phyloP scores from a whole-genome alignment of 768 basidiomycete species.

The Termitomyces sp. region DNA sequence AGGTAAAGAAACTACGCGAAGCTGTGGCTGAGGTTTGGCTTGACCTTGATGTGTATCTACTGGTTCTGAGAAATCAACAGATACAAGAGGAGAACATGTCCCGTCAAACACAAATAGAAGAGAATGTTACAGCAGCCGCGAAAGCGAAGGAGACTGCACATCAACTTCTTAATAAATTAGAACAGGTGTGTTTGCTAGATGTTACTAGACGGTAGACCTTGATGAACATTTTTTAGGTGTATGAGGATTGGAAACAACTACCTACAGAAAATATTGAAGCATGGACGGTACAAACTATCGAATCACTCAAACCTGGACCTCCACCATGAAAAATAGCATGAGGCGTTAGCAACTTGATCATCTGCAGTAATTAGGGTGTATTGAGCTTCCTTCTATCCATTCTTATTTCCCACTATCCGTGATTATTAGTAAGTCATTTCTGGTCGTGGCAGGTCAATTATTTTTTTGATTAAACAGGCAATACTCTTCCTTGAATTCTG shows the following conservation, averaged over 20 bases:
- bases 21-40: constrained; percentile 31
- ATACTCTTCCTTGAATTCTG: constrained; percentile 30
- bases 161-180: constrained; percentile 46
- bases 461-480: background rate
- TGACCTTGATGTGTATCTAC: background rate
- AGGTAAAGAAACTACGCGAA: constrained; percentile 32
- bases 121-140: constrained; percentile 38
- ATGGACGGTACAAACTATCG: constrained; percentile 45
- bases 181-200: constrained; percentile 34
- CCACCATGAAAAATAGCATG: constrained; percentile 14
- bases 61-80: constrained; percentile 25
- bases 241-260: constrained; percentile 45
- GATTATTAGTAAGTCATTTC: too few species aligned
- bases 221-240: constrained; percentile 28
- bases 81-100: constrained; percentile 50
- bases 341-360: background rate
- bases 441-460: background rate
- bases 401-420: background rate
- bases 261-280: constrained; percentile 61
- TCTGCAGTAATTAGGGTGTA: background rate
- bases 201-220: background rate
- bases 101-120: constrained; percentile 44
- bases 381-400: background rate
- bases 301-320: constrained; percentile 28
- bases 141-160: constrained; percentile 39